Evolutionary conservation across 2,329 filamentous ascomycete species (phyloP).

Genomic region (Colletotrichum sp.): DNA sequence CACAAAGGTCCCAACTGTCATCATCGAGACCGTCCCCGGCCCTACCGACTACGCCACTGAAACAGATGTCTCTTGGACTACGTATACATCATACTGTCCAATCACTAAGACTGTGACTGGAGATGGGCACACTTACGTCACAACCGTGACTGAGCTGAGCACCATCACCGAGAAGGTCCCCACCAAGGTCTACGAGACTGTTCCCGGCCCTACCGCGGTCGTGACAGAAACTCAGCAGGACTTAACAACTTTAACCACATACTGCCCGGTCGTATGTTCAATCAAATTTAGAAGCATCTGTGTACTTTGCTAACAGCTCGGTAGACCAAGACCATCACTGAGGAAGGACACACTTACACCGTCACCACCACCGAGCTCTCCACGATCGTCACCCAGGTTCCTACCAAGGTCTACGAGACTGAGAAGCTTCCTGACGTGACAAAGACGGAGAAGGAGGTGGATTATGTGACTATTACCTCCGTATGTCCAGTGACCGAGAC

Average conservation of each 20-base stretch:
- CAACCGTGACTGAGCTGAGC: no score
- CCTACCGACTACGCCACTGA: slow-evolving; percentile 37
- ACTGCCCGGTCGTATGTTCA: slow-evolving; percentile 39
- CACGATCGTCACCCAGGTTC: slow-evolving; percentile 32
- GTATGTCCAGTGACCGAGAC: slow-evolving; percentile 36
- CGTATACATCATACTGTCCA: no score
- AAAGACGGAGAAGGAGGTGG: slow-evolving; percentile 23
- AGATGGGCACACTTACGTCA: no score
- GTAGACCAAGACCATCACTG: slow-evolving; percentile 5
- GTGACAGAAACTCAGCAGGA: no score
- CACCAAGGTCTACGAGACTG: slow-evolving; percentile 38
- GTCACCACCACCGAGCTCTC: slow-evolving; percentile 26
- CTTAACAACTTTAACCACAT: no score
- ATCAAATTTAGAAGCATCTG: background rate
- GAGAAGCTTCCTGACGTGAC: slow-evolving; percentile 39
- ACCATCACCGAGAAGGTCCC: slow-evolving; percentile 22
- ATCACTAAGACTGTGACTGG: no score
- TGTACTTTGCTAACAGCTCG: no score
- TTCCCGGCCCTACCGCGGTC: slow-evolving; percentile 41
- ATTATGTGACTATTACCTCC: slow-evolving; percentile 24
- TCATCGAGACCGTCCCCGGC: slow-evolving; percentile 36
- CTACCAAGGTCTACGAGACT: slow-evolving; percentile 38
- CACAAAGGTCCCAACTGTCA: slow-evolving; percentile 34
- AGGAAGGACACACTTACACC: slow-evolving; percentile 21
- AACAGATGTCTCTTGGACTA: slow-evolving; percentile 30